Base-by-base conservation (phyloP, 768 basidiomycete species). In the Kwoniella botswanensis region DNA sequence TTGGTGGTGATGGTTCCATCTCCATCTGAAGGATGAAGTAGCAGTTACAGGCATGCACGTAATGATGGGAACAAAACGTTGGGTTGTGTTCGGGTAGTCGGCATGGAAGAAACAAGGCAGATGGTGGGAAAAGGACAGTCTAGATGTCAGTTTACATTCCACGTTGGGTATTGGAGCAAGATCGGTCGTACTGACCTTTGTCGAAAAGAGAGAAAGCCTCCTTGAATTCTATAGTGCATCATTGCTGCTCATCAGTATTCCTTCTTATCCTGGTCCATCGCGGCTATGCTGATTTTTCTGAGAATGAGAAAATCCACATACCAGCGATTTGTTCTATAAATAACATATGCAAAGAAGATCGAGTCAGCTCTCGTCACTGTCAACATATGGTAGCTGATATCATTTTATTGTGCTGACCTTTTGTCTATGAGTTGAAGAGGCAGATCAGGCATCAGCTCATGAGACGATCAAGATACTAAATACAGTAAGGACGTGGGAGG, bases 141-240 rank as follows among this genome's bases (percentile, higher is more conserved):
- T 21, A 64, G 29, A 22, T 22, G 21, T 24, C 43, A 53, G 17
- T 24, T 72, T 26, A 35, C 26, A 35, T 24, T 35, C 3, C 11
- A 42, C 35, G 42, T 42, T 17, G 42, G 21, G 21, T 35, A 42
- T 59, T 13, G 9, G 15, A 43, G n/a, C 10, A 52, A 18, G 13
- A 15, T 26, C 12, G 55, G n/a, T 35, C 35, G 35, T 35, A 84
- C 87, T 68, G 71, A 93, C 94, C 92, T 85, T 94, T 95, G 87
- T 97, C 94, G 84, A 98, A 98, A 22, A 98, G 88, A 70, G 94
- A 93, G 86, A 98, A 98, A 61, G 95, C 95, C 87, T 98, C 96
- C 88, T 96, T 98, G 89, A 95, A 98, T 85, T 96, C 94, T 93
- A 82, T 50, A 13, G n/a, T 44, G 56, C 58, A 75, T n/a, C 11